A percentile compares a stretch with the other conserved stretches of the same genome.
phyloP scores from a whole-genome alignment of 2,329 filamentous ascomycete species.

The Epichloe amarillans region DNA sequence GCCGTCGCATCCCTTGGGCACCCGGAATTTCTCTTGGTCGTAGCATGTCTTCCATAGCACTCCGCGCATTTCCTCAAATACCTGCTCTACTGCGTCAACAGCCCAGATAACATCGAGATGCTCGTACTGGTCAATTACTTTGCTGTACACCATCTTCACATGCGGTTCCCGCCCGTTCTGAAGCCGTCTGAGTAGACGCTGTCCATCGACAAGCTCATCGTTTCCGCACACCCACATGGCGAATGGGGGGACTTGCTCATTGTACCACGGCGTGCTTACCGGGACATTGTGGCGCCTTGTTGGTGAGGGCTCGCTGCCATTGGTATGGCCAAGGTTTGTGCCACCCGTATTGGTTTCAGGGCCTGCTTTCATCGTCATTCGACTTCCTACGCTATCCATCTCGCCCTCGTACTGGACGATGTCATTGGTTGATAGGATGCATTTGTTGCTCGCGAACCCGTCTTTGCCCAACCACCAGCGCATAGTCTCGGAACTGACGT shows the following conservation, averaged over 20 bases:
- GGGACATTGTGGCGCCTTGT: constrained; percentile 12
- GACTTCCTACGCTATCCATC: constrained; percentile 34
- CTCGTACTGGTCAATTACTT: constrained; percentile 77
- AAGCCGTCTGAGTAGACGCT: constrained; percentile 59
- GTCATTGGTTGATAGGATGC: constrained; percentile 70
- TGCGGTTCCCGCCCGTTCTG: constrained; percentile 67
- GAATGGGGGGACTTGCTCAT: constrained; percentile 62
- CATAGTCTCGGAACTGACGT: constrained; percentile 82
- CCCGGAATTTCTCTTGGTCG: constrained; percentile 40
- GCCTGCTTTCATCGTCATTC: neutral
- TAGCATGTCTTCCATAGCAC: constrained; percentile 71
- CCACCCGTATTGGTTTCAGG: neutral
- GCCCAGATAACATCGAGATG: constrained; percentile 94
- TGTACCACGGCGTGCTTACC: constrained; percentile 64
- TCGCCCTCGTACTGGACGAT: constrained; percentile 48
- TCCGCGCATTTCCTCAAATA: constrained; percentile 67
- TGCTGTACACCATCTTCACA: constrained; percentile 67
- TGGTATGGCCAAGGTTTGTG: neutral
- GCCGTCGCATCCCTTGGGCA: constrained; percentile 49
- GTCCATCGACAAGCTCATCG: constrained; percentile 76
- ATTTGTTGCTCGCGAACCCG: constrained; percentile 68
- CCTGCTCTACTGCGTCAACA: constrained; percentile 72
- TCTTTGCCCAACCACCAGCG: constrained; percentile 88
- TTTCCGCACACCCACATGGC: constrained; percentile 78
- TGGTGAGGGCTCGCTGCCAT: neutral